Base-by-base conservation (phyloP, 2,329 filamentous ascomycete genomes). In the Blastomyces parvus region DNA sequence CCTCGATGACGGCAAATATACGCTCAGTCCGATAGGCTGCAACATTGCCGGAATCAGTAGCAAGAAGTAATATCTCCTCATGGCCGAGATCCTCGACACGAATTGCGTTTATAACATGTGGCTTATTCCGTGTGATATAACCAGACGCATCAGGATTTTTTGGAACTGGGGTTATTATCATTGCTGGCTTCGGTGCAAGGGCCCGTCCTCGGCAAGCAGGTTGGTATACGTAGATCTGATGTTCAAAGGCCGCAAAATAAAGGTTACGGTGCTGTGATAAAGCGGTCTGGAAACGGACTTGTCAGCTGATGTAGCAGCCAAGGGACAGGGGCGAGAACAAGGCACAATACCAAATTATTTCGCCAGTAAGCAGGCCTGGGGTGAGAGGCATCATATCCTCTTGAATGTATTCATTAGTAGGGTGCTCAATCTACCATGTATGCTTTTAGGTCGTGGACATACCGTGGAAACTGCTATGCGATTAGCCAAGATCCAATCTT, bases 11-110 rank as follows among this genome's bases (percentile, higher is more conserved):
- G 14, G 78, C 76, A 38, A 72, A 75, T 8, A 83, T 78, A 3
- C 75, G 77, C 58, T 81, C 80, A 0, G 85, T 87, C 70, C 88
- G 86, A 73, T 89, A 92, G 7, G 83, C 88, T 57, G 85, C 78
- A 2, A 91, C 83, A 70, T 93, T 89, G 7, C 90, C 90, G 65
- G 91, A 88, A 68, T 93, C 90, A 64, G 84, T 90, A 44, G 80
- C 83, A 53, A 86, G 76, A 3, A 90, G 73, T 5, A 93, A 68
- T 38, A 91, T 82, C 73, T 94, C 90, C 60, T 88, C 79, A 7
- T 81, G 76, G 0, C 90, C 90, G 14, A 93, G 76, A 57, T 88
- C 83, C 19, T 88, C 88, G 33, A 88, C 81, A 13, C 88, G 79
- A 19, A 92, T 76, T 66, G 88, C 83, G 69, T 92, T 93, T 59